A percentile compares a stretch with the other conserved stretches of the same genome.
Conservation (phyloP, 176 grass and related monocot genomes). For the Raddia guianensis region DNA sequence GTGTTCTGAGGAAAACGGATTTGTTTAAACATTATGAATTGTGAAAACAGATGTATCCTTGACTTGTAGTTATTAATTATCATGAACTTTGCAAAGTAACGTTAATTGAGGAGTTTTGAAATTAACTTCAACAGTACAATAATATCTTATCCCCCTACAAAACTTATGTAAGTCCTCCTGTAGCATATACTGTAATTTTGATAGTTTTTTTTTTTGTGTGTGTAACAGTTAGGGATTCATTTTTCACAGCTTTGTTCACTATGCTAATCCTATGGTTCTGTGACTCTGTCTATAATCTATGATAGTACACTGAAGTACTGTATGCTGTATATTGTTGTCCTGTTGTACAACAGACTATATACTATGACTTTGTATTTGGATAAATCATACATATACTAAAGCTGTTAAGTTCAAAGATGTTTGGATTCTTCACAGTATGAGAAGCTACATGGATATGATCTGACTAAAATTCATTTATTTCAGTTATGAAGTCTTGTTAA, state of each 20-base stretch:
- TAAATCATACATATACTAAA: background rate
- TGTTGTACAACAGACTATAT: background rate
- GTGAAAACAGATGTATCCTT: constrained; percentile 9
- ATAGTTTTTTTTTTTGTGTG: background rate
- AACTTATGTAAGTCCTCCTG: background rate
- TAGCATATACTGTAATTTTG: background rate
- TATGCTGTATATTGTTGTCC: background rate
- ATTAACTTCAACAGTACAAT: background rate
- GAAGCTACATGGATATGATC: constrained; percentile 12
- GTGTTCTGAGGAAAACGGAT: background rate
- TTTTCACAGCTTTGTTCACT: background rate
- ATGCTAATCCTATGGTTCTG: background rate
- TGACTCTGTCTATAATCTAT: background rate
- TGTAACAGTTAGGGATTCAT: background rate
- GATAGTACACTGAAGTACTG: background rate
- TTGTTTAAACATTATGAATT: constrained; percentile 17
- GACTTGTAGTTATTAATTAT: background rate
- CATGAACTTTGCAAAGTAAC: background rate
- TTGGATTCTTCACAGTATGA: background rate
- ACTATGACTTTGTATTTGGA: background rate
- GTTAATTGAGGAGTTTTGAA: background rate
- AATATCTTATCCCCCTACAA: background rate
- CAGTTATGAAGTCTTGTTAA: constrained; percentile 81
- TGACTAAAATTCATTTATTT: constrained; percentile 33
- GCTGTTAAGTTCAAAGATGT: constrained; percentile 9